phyloP scores from a whole-genome alignment of 345 rosid species.

The Gossypium arboreum region DNA sequence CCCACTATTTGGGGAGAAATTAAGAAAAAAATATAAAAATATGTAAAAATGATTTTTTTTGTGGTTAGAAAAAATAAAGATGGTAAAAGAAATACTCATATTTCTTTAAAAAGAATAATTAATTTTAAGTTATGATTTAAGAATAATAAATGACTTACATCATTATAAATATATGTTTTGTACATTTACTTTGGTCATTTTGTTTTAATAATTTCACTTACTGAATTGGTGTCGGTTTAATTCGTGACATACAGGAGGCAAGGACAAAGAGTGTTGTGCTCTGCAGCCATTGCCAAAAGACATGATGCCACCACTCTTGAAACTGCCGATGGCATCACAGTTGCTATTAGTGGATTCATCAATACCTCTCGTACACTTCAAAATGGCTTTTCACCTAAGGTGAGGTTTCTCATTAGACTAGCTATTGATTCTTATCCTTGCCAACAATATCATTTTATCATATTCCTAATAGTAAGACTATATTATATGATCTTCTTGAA shows the following conservation, averaged over 20 bases:
- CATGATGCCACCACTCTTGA: constrained; percentile 36
- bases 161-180: too few relatives aligned
- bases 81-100: too few relatives aligned
- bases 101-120: too few relatives aligned
- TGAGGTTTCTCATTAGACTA: constrained; percentile 24
- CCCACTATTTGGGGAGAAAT: too few relatives aligned
- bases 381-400: constrained; percentile 49
- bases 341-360: constrained; percentile 36
- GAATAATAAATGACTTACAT: too few relatives aligned
- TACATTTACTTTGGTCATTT: too few relatives aligned
- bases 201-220: too few relatives aligned
- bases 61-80: too few relatives aligned
- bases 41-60: too few relatives aligned
- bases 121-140: too few relatives aligned
- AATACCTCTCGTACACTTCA: constrained; percentile 31
- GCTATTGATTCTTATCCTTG: not conserved
- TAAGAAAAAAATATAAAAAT: too few relatives aligned
- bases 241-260: constrained; percentile 16
- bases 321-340: constrained; percentile 41
- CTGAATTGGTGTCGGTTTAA: too few relatives aligned
- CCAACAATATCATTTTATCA: not conserved
- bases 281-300: constrained; percentile 44
- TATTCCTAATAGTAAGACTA: not conserved
- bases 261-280: constrained; percentile 37
- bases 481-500: not conserved